Evolutionary conservation across 495 filamentous ascomycete species (phyloP), one percentile per base, ranked within the genome.

Genomic region (Hyaloscypha hepaticicola): DNA sequence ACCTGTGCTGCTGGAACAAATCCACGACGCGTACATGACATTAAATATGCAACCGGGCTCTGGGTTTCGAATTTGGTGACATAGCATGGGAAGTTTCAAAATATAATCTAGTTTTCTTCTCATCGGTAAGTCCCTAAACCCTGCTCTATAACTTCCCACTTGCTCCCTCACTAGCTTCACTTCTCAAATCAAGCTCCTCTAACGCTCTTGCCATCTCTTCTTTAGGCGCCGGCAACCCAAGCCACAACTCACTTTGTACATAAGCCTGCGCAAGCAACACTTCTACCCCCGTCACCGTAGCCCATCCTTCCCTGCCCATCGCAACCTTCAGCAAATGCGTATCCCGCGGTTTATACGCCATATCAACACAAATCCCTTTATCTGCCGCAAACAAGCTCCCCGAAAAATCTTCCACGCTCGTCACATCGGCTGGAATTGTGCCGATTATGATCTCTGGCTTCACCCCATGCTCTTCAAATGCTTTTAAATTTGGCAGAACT

Each of bases 241-340:
- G 24, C 60, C 60, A 62, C 60, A 34, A 25, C 27, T 62, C 60
- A 38, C 19, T 34, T 21, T 62, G 48, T n/a, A 33, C 60, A 55
- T 33, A 62, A 50, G 60, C 48, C 29, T 62, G 48, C 22, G 51
- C 60, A 5, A 53, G 29, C 48, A 62, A 41, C 12, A 55, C 60
- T 26, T 62, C 48, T 6, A 62, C 49, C 5, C 60, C 60, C 22
- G 27, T 53, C 19, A 34, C 21, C 11, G 3, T 55, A 25, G 16
- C 29, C 60, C 60, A 62, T 5, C n/a, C 51, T 19, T 50, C 58
- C 21, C 29, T 26, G 9, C 58, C 22, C n/a, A 33, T 45, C 8
- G 60, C 60, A 19, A 55, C 60, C 27, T 62, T 53, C 60, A 62
- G 34, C 6, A 62, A 16, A 11, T 11, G 48, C 21, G 60, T 62